Evolutionary conservation across 768 basidiomycete species (phyloP), one percentile per base, ranked within the genome.

Genomic region (Suillus spraguei): DNA sequence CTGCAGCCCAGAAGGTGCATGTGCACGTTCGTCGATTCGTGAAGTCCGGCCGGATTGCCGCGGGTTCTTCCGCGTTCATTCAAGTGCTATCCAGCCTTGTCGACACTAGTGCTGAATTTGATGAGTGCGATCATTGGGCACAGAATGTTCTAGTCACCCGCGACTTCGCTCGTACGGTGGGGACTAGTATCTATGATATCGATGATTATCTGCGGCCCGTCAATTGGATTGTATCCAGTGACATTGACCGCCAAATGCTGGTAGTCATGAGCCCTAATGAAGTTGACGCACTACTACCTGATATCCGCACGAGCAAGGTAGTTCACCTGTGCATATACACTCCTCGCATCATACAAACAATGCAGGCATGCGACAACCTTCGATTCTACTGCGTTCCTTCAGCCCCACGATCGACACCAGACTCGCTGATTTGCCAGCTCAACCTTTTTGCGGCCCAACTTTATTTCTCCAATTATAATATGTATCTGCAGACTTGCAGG

Each of bases 211-310:
- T 76, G 46, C 72, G 74, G 16, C 76, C 75, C 5, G 71, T 76
- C 38, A 65, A 64, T 32, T 76, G 76, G 75, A 59, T 76, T n/a
- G 47, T 71, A n/a, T 73, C 74, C 2, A 56, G 60, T 28, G 33
- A 63, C 33, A 24, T 28, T 7, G 46, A 32, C 6, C 14, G 11
- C 7, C 56, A 60, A 1, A 59, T 47, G 2, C 68, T 82, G 9
- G 72, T 84, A 38, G 63, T 80, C 24, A 55, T 82, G 66, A 85
- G 84, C 69, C 78, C 78, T 8, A 71, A 46, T 61, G 82, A 84
- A 68, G 79, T 68, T 42, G 72, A 83, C 52, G 61, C 53, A 47
- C 70, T 82, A 32, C 70, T 83, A 5, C 71, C 78, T 67, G 20
- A 33, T 0, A 80, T 84, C 61, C 77, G 72, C 24, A 39, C 46